Evolutionary conservation across 139 green algal genomes (phyloP).

Genomic region (Gonium pectorale): DNA sequence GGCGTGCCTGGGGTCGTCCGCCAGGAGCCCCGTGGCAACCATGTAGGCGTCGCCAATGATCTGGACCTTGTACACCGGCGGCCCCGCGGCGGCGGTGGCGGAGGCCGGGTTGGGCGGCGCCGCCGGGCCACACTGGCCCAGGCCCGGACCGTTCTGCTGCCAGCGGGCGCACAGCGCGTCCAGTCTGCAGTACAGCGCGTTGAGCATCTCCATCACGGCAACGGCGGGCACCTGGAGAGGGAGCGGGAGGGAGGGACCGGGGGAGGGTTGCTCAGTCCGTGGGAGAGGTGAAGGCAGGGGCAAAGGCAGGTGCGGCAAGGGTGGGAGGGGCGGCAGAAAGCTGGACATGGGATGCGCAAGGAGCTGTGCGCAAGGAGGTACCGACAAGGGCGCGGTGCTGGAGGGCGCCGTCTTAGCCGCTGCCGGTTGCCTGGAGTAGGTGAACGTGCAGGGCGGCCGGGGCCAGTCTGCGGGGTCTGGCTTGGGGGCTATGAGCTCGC

Average conservation of each 20-base stretch:
- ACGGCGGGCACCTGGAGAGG: conserved; percentile 10
- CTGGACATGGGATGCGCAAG: too few species aligned
- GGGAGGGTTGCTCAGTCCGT: neutral
- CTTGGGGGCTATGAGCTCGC: too few species aligned
- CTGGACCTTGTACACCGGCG: conserved; percentile 34
- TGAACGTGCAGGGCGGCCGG: too few species aligned
- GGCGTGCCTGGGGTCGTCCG: conserved; percentile 23
- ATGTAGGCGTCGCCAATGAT: conserved; percentile 45
- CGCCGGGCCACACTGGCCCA: neutral
- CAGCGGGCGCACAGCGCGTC: conserved; percentile 26
- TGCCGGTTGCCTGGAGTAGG: too few species aligned
- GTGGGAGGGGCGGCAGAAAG: too few species aligned
- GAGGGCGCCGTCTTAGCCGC: too few species aligned
- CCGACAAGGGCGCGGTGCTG: too few species aligned
- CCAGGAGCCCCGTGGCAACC: conserved; percentile 24
- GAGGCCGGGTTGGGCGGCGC: neutral
- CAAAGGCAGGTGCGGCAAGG: neutral
- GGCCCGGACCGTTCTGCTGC: neutral
- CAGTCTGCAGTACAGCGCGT: conserved; percentile 29
- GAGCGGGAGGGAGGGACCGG: neutral
- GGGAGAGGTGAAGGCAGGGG: too few species aligned
- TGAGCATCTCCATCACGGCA: conserved; percentile 39
- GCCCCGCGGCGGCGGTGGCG: neutral
- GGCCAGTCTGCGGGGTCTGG: too few species aligned
- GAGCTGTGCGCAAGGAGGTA: too few species aligned